Percentiles rank a stretch among this genome's conserved stretches.
phyloP scores from a whole-genome alignment of 345 rosid genomes.

The Isatis tinctoria region DNA sequence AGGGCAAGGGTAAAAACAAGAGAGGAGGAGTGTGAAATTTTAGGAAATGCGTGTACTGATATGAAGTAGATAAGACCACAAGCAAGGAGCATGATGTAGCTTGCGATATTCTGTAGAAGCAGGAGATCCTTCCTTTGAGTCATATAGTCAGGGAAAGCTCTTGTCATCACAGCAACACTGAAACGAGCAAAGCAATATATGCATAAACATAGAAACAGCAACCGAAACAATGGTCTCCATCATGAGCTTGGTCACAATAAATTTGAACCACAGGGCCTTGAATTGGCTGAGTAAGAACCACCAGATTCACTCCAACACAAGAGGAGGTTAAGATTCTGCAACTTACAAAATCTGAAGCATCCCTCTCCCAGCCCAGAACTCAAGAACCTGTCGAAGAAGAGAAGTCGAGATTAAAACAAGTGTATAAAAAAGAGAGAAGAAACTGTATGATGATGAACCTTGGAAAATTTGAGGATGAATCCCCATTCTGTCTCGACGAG shows the following conservation, averaged over 20 bases:
- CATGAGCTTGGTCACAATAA: neutral
- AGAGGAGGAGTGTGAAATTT: neutral
- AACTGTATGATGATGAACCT: conserved; percentile 34
- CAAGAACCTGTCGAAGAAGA: conserved; percentile 63
- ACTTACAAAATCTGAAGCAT: conserved; percentile 99
- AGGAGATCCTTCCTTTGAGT: conserved; percentile 43
- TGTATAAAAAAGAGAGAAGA: neutral
- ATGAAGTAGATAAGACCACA: conserved; percentile 79
- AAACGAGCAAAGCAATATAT: conserved; percentile 8
- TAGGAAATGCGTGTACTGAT: conserved; percentile 46
- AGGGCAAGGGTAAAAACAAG: neutral
- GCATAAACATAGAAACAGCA: neutral
- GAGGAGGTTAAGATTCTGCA: neutral
- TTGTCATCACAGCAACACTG: conserved; percentile 97
- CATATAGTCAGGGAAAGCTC: conserved; percentile 77
- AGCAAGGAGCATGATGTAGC: conserved; percentile 85
- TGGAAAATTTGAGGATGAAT: conserved; percentile 59
- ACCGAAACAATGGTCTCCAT: neutral
- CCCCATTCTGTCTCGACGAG: conserved; percentile 93
- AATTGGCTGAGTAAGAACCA: neutral
- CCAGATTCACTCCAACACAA: neutral
- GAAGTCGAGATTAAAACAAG: neutral
- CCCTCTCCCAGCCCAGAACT: conserved; percentile 93
- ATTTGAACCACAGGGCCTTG: neutral
- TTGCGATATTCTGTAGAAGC: conserved; percentile 75